Base-by-base conservation (phyloP, 1,284 basidiomycete species). In the Naganishia liquefaciens region DNA sequence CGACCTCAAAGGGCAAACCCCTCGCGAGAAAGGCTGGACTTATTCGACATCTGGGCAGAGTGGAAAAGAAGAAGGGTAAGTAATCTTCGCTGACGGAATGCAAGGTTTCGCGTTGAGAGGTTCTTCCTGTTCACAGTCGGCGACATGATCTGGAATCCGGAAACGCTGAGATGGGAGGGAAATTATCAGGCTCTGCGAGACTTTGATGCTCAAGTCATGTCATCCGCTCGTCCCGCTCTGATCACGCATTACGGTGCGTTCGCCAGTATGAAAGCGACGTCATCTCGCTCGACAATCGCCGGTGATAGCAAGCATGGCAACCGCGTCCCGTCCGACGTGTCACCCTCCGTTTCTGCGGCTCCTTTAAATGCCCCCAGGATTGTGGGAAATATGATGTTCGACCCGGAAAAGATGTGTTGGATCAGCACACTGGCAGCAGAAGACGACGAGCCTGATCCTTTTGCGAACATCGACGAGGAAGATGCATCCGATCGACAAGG, bases 341-440 rank as follows among this genome's bases (percentile, higher is more conserved):
- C 71, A 13, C 47, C 70, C 3, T 23, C 46, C 9, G 47, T 25
- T 9, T 4, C 33, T 5, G 46, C 72, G 0, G 51, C 68, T 1
- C 21, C 57, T 1, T 42, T 60, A 2, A 52, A 66, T 28, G 70
- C 74, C 23, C 69, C 76, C 11, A 85, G 91, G 62, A 87, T 93
- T 72, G 93, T 97, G 15, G 94, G 94, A 58, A 93, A 93, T 81
- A 98, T 98, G 94, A 86, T 93, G 55, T 98, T 98, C 73, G 94
- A 98, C 80, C 93, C 95, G 1, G 76, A 86, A 58, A 85, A 87
- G 46, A 96, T 97, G 92, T 90, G 90, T 73, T 98, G 94, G 94
- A 86, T 94, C 72, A 91, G 87, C 61, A 89, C 85, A 54, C 80
- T 88, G 51, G 83, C 87, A 3, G 87, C 89, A 9, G 93, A 93